Conservation (phyloP, 306 rosid species). For the Potentilla sterilis region DNA sequence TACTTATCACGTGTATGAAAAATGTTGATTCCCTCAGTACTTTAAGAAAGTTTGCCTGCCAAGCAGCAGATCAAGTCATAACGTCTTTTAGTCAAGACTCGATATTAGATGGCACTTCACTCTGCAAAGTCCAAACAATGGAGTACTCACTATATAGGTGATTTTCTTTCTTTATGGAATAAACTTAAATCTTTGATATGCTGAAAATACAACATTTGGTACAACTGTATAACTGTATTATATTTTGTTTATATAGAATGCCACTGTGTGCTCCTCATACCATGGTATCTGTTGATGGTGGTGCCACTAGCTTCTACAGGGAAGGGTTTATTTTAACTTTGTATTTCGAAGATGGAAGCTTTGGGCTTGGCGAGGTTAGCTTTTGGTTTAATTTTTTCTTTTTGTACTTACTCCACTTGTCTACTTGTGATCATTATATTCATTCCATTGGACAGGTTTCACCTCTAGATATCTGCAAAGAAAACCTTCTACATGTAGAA, state of each 20-base stretch:
- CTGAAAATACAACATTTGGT: not conserved
- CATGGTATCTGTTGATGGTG: slow-evolving; percentile 34
- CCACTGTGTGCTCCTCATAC: slow-evolving; percentile 74
- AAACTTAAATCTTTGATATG: slow-evolving; percentile 11
- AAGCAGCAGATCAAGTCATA: slow-evolving; percentile 51
- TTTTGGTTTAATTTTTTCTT: slow-evolving; percentile 14
- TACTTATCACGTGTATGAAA: not conserved
- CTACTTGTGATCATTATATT: not conserved
- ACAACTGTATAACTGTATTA: not conserved
- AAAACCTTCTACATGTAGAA: slow-evolving; percentile 73
- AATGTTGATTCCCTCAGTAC: slow-evolving; percentile 40
- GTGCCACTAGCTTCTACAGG: slow-evolving; percentile 46
- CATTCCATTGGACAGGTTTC: slow-evolving; percentile 65
- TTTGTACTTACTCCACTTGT: not conserved
- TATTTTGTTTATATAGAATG: slow-evolving; percentile 54
- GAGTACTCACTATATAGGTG: slow-evolving; percentile 69
- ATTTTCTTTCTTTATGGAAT: slow-evolving; percentile 22
- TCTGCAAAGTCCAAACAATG: slow-evolving; percentile 49
- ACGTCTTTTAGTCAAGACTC: slow-evolving; percentile 36
- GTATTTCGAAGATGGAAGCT: slow-evolving; percentile 78
- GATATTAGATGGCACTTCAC: slow-evolving; percentile 31
- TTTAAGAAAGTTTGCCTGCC: slow-evolving; percentile 53
- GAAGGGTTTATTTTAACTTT: slow-evolving; percentile 82
- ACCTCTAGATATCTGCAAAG: slow-evolving; percentile 66
- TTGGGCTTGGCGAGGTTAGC: slow-evolving; percentile 94